phyloP scores from a whole-genome alignment of 306 rosid species.

The Oemleria cerasiformis region DNA sequence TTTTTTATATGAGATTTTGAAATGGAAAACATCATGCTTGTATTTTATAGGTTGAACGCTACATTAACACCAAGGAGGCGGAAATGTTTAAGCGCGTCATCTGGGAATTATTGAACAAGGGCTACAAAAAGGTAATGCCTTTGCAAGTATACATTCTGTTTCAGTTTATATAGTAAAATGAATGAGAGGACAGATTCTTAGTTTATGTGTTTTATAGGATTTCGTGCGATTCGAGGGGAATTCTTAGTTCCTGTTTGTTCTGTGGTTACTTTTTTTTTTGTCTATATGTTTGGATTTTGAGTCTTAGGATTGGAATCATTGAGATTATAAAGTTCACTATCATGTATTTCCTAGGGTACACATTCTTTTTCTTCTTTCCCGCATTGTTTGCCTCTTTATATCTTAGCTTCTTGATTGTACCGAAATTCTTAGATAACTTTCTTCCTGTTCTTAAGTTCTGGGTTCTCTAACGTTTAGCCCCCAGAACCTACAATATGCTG shows the following conservation, averaged over 20 bases:
- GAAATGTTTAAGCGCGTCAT: conserved; percentile 10
- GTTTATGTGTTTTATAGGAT: not conserved
- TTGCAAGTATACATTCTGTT: not conserved
- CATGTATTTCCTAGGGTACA: not conserved
- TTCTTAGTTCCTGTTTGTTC: not conserved
- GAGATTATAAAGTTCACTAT: not conserved
- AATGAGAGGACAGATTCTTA: too few relatives aligned
- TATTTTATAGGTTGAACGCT: not conserved
- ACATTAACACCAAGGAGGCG: conserved; percentile 12
- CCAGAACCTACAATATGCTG: not conserved
- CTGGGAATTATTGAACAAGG: conserved; percentile 14
- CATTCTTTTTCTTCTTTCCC: not conserved
- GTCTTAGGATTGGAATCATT: too few relatives aligned
- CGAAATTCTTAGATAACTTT: not conserved
- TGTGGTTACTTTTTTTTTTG: not conserved
- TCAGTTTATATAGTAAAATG: too few relatives aligned
- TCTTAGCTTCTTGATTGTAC: not conserved
- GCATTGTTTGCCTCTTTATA: not conserved
- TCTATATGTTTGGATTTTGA: not conserved
- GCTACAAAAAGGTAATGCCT: conserved; percentile 3
- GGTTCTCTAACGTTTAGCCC: not conserved
- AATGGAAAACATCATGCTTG: not conserved
- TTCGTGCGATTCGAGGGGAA: not conserved
- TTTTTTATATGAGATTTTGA: not conserved
- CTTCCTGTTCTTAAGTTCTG: not conserved